Conservation (phyloP, 1,284 basidiomycete species). For the Rhodotorula sp. region DNA sequence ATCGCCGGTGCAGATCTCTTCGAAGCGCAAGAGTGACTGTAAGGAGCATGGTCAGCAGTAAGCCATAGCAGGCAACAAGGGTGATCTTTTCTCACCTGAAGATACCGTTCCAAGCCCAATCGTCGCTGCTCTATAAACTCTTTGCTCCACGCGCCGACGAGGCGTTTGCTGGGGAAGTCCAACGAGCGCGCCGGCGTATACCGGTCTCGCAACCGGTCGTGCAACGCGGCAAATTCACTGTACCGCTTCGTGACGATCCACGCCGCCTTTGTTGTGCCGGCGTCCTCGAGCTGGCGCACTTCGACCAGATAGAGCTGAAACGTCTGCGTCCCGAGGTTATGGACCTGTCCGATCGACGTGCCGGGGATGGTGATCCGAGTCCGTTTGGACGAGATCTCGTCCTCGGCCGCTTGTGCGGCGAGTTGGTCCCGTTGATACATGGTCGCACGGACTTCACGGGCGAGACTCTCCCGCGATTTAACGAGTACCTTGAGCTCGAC, state of each 20-base stretch:
- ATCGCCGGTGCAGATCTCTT: constrained; percentile 73
- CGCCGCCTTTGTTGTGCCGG: constrained; percentile 71
- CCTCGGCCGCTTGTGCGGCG: constrained; percentile 83
- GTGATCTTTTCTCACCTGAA: constrained; percentile 59
- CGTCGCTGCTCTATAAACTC: constrained; percentile 79
- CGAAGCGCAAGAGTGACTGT: constrained; percentile 70
- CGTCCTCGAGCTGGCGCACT: constrained; percentile 74
- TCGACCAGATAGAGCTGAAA: constrained; percentile 92
- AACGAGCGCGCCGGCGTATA: constrained; percentile 65
- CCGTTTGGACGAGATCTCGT: constrained; percentile 71
- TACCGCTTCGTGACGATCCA: constrained; percentile 92
- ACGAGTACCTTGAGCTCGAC: constrained; percentile 78
- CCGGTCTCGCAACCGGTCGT: constrained; percentile 74
- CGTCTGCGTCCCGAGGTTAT: constrained; percentile 52
- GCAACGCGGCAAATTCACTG: constrained; percentile 88
- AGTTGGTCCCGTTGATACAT: constrained; percentile 86
- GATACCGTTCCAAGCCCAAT: constrained; percentile 76
- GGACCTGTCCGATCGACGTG: constrained; percentile 61
- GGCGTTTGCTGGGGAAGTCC: constrained; percentile 86
- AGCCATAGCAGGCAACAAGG: constrained; percentile 48
- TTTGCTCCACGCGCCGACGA: constrained; percentile 72
- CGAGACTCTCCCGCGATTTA: constrained; percentile 75
- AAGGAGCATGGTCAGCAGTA: not conserved
- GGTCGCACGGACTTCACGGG: constrained; percentile 75
- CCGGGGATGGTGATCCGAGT: constrained; percentile 76